Evolutionary conservation across 306 rosid species (phyloP), one percentile per base, ranked within the genome.

Genomic region (Prunus kanzakura): DNA sequence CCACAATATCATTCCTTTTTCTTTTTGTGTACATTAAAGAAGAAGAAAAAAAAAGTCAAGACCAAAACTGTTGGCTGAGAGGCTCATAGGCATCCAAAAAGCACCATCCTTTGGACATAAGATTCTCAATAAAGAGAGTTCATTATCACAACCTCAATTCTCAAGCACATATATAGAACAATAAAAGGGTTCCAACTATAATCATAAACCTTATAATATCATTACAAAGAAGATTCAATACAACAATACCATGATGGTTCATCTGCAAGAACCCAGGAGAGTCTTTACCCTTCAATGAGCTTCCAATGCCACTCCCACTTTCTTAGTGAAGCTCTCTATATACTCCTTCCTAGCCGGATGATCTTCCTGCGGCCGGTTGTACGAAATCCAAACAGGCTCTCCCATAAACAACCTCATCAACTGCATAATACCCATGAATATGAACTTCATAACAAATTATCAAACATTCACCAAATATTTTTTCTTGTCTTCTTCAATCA

Each of bases 371-470:
- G 98, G 96, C 72, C 98, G 77, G 76, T 95, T 92, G 67, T 86
- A 87, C 9, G 96, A 84, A 49, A 91, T 92, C 98, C 98, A 95
- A 46, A 95, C 90, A 16, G 97, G 97, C 80, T 91, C 95, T 9
- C 98, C 98, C 65, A 62, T 49, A 76, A 94, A 94, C 86, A 92
- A 67, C 82, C 97, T 89, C 97, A 94, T 92, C 76, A 94, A 81
- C 97, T 92, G 87, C 82, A 68, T 27, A 29, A 72, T 22, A 69
- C 69, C 67, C 69, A 51, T 20, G 12, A 49, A 68, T 25, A 7
- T 6, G 41, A 10, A 76, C 41, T 2, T 56, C 67, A 54, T 47
- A 73, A 55, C 50, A 61, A 11, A 57, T 13, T 38, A 38, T 4
- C 41, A 60, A 43, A 14, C 73, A 65, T 76, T 20, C 35, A 56